Evolutionary conservation across 495 filamentous ascomycete species (phyloP), one percentile per base, ranked within the genome.

Genomic region (Penicillium waksmanii): DNA sequence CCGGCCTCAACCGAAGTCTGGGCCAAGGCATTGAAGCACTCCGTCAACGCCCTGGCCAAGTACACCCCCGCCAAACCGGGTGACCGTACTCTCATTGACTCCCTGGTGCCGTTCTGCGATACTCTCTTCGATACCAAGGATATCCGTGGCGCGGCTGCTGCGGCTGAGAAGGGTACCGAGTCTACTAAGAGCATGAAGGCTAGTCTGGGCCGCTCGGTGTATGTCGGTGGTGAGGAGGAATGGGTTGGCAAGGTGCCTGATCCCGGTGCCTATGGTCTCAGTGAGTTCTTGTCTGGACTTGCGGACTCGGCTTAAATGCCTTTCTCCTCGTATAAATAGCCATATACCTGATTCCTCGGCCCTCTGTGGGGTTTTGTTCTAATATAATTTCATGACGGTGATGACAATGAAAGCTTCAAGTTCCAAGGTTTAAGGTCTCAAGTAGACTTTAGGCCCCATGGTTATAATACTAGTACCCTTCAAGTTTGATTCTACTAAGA

Each of bases 1-100:
- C 68, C 83, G 5, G 76, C 84, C 40, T 81, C 77, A 0, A 68
- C 78, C 0, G 68, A 81, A 13, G 80, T 88, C 17, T 98, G 93
- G 94, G 86, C 88, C 3, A 76, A 82, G 8, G 93, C 94, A 1
- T 78, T 96, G 9, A 77, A 83, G 46, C 79, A 86, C 57, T 91
- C 94, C 18, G 78, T 91, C 42, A 74, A 85, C 9, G 84, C 88
- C 0, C 76, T 98, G 55, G 83, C 80, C 12, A 89, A 81, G 68
- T 98, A 98, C 74, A 98, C 96, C 7, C 93, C 96, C 0, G 95
- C 95, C 3, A 84, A 89, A 54, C 86, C 87, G 2, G 95, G 95
- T 15, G 96, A 98, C 69, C 82, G 95, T 36, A 98, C 95, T 0
- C 77, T 98, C 42, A 82, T 98, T 46, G 95, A 98, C 78, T 93